phyloP scores from a whole-genome alignment of 371 early-diverging fungal species.

The Mucor irregularis region DNA sequence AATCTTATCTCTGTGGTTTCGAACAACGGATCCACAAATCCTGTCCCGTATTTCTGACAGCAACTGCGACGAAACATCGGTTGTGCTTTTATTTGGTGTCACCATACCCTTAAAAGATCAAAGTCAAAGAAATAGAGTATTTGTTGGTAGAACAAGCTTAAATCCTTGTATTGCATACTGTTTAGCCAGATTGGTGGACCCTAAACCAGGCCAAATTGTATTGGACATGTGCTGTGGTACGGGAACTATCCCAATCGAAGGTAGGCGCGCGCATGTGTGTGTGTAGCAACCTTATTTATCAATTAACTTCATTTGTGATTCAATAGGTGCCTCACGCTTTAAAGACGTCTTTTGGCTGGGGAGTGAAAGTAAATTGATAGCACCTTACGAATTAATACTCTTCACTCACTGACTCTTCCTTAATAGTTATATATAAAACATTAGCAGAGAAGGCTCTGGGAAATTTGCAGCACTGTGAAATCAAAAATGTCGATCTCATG shows the following conservation, averaged over 20 bases:
- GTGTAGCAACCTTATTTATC: not conserved
- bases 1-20: conserved; percentile 28
- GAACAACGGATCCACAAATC: not conserved
- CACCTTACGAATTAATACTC: no score
- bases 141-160: conserved; percentile 41
- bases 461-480: conserved; percentile 27
- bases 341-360: conserved; percentile 43
- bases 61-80: not conserved
- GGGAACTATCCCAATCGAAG: conserved; percentile 37
- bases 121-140: conserved; percentile 35
- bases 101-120: conserved; percentile 26
- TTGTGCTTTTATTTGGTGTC: conserved; percentile 30
- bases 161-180: conserved; percentile 49
- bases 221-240: conserved; percentile 54
- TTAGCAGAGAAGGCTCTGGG: conserved; percentile 36
- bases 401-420: not conserved
- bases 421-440: conserved; percentile 30
- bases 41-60: conserved; percentile 2
- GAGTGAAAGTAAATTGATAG: conserved; percentile 43
- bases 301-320: not conserved
- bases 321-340: conserved; percentile 35
- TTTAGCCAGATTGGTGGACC: conserved; percentile 29
- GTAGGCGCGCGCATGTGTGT: not conserved
- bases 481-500: conserved; percentile 37
- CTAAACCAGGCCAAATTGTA: conserved; percentile 39